Base-by-base conservation (phyloP, 2,329 filamentous ascomycete genomes). In the Colletotrichum melonis region DNA sequence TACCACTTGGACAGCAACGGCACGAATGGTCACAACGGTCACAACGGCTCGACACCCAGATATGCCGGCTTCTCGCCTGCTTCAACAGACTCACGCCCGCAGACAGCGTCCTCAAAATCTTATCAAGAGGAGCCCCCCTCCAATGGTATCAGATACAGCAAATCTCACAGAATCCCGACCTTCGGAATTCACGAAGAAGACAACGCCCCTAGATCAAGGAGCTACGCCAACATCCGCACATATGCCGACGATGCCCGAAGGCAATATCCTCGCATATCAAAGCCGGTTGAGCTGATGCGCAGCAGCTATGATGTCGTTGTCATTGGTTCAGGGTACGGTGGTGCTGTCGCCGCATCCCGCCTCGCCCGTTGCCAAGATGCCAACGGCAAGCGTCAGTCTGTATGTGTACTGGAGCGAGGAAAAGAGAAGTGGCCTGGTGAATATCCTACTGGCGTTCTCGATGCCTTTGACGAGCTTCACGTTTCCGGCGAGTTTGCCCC, bases 241-340 rank as follows among this genome's bases (percentile, higher is more conserved):
- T 81, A 80, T 71, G 76, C 76, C 14, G 80, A 76, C 56, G 70
- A 77, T 63, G 73, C 57, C 19, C 70, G 69, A 32, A 76, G 79
- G 49, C 24, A 76, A 24, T 90, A 86, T 73, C 89, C 89, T 1
- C 85, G 89, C 1, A 87, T 92, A 72, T 89, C 88, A 26, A 87
- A 85, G 72, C 86, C 88, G 0, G 85, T 92, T 14, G 87, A 91
- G 77, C 81, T 91, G 30, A 87, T 92, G 78, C 85, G 87, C 30
- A 82, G 83, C 68, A 82, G 82, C 7, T 93, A 94, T 76, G 92
- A 93, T 80, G 88, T 88, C 52, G 87, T 94, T 12, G 90, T 93
- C 35, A 89, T 93, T 70, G 92, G 92, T 1, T 92, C 91, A 11
- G 92, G 92, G 1, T 94, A 93, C 79, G 92, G 92, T 28, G 91